Percentiles rank a stretch among this genome's conserved stretches.
These are phyloP conservation scores for Pythium inflatum DNA, from an alignment of 352 stramenopile species.

Conservation along the genomic window DNA sequence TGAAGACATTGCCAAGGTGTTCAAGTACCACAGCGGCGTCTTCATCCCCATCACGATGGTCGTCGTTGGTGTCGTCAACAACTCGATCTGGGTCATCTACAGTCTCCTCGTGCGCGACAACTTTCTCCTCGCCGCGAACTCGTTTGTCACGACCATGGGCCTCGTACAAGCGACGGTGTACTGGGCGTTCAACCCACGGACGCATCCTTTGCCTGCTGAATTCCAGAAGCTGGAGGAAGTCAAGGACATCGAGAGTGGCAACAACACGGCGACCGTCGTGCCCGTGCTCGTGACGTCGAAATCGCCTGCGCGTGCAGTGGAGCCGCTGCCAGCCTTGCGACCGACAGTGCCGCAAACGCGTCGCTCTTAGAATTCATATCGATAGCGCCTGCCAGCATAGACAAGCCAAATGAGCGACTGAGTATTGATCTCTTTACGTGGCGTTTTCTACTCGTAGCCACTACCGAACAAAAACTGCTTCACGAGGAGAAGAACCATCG, in stretches of 20 bases:
- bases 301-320: too few relatives aligned
- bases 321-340: too few relatives aligned
- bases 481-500: constrained; percentile 21
- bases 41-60: constrained; percentile 67
- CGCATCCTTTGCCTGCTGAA: constrained; percentile 26
- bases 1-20: constrained; percentile 54
- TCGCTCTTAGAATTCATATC: too few relatives aligned
- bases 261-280: too few relatives aligned
- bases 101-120: constrained; percentile 43
- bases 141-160: constrained; percentile 37
- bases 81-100: constrained; percentile 56
- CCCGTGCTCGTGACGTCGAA: too few relatives aligned
- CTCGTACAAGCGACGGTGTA: constrained; percentile 48
- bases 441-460: constrained; percentile 1
- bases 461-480: constrained; percentile 24
- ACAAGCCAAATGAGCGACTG: too few relatives aligned
- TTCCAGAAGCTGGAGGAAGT: too few relatives aligned
- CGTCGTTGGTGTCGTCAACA: constrained; percentile 50
- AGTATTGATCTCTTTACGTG: too few relatives aligned
- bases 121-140: constrained; percentile 66
- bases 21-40: constrained; percentile 50
- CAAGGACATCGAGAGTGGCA: too few relatives aligned
- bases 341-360: too few relatives aligned
- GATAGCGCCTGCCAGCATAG: too few relatives aligned
- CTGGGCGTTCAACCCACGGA: constrained; percentile 49